Base-by-base conservation (phyloP, 202 grass and related monocot species). In the Miscanthus sacchariflorus region DNA sequence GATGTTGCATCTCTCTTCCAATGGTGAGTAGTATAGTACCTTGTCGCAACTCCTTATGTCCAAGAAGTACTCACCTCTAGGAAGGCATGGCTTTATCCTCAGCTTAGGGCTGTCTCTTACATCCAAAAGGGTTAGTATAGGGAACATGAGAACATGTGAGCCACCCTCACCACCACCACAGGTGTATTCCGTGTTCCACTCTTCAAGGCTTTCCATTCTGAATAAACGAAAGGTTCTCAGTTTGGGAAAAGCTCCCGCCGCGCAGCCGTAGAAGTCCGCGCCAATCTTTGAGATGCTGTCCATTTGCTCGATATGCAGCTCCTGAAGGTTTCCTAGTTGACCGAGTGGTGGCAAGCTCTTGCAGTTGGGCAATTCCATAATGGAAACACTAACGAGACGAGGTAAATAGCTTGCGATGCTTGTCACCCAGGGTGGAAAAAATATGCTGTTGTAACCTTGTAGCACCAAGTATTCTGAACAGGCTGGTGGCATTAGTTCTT, bases 281-380 rank as follows among this genome's bases (percentile, higher is more conserved):
- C 49, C 82, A 24, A 84, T 84, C 44, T 36, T 84, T 8, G 6
- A 36, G 23, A 84, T 36, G 56, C 72, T 66, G 42, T 50, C 25
- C 58, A 84, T 84, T 50, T 23, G 40, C 17, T 64, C 72, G 6
- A 76, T 33, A 38, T 5, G 1, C 18, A 85, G 21, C 2, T 36
- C 8, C 19, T 7, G 18, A 23, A 82, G 80, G 45, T 82, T 82
- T 40, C 18, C 4, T 40, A 82, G 17, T 6, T 71, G 28, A 25
- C 80, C 80, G 12, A 82, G 66, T 56, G 80, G 80, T 39, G 80
- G 67, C 4, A 82, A 12, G 28, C 0, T 18, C 28, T 39, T 58
- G 67, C 46, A 82, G 4, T 3, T 71, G 19, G 80, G 80, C 11
- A 71, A 25, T 2, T 25, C 19, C 80, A 0, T 10, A 0, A 82